Evolutionary conservation across 208 protist genomes (phyloP), one percentile per base, ranked within the genome.

Genomic region (Leishmania guyanensis): DNA sequence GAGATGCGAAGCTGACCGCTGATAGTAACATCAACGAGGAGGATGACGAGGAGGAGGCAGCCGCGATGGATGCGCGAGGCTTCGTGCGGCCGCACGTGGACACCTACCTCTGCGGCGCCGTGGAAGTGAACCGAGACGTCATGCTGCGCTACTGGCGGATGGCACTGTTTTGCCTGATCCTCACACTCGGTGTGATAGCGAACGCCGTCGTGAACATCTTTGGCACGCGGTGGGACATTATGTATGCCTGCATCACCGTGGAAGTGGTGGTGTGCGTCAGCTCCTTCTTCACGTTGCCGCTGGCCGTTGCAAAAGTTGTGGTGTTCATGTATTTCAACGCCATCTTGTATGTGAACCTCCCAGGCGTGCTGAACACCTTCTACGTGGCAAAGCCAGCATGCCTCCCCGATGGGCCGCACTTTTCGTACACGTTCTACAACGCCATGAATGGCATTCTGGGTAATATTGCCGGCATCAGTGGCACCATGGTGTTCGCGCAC

Each of bases 341-440:
- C 50, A 80, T 84, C 22, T 68, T 89, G 39, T 94, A 96, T 78
- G 56, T 96, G 33, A 83, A 85, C 74, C 58, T 94, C 6, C 84
- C 85, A 16, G 90, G 90, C 69, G 86, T 91, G 22, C 56, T 94
- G 53, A 86, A 94, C 72, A 89, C 68, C n/a, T 93, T 94, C 79
- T 96, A 89, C 85, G 58, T 88, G 20, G 90, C 90, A 22, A 83
- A 53, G 20, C 77, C 85, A 2, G 46, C 84, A 20, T 94, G 90
- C 72, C 76, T 94, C 14, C 88, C 89, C 26, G 80, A 85, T 71
- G 92, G 91, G 53, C 92, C 92, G n/a, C 80, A 93, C 65, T 96
- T 96, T 81, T 78, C 50, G 8, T 86, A 88, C 83, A 92, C 89
- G 66, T 93, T 93, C 78, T 93, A 92, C 88, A 84, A 84, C 58